Conservation (phyloP, 257 asterid genomes). For the Leonotis leonurus region DNA sequence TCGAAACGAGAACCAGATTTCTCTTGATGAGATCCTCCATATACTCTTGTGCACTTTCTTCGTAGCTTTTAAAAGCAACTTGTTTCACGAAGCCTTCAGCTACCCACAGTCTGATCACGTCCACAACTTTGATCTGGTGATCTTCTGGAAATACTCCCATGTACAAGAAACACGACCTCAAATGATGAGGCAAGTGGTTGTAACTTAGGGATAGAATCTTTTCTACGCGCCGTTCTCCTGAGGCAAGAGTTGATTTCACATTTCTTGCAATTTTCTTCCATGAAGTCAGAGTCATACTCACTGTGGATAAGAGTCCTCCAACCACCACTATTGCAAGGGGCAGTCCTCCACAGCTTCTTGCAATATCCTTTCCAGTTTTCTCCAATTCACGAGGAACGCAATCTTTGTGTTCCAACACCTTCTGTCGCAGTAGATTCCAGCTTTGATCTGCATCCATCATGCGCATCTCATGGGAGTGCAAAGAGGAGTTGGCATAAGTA, state of each 20-base stretch:
- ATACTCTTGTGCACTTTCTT: conserved; percentile 6
- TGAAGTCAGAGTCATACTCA: neutral
- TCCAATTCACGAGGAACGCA: no score
- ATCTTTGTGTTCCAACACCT: no score
- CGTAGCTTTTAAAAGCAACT: neutral
- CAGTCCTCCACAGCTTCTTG: no score
- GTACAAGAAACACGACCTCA: neutral
- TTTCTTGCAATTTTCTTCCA: neutral
- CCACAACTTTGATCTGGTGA: neutral
- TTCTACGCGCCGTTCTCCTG: neutral
- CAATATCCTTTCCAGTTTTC: no score
- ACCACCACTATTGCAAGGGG: neutral
- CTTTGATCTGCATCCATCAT: no score
- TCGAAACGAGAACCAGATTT: neutral
- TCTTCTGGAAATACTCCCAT: conserved; percentile 2
- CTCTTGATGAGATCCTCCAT: neutral
- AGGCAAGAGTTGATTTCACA: neutral
- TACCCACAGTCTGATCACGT: neutral
- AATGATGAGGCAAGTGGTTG: neutral
- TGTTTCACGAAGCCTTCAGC: conserved; percentile 9
- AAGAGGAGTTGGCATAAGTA: no score
- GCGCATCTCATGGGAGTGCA: no score
- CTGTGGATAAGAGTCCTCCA: neutral
- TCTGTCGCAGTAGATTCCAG: no score
- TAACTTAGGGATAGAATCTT: neutral